Base-by-base conservation (phyloP, 1,284 basidiomycete genomes). In the Austroboletus olivaceoglutinosus region DNA sequence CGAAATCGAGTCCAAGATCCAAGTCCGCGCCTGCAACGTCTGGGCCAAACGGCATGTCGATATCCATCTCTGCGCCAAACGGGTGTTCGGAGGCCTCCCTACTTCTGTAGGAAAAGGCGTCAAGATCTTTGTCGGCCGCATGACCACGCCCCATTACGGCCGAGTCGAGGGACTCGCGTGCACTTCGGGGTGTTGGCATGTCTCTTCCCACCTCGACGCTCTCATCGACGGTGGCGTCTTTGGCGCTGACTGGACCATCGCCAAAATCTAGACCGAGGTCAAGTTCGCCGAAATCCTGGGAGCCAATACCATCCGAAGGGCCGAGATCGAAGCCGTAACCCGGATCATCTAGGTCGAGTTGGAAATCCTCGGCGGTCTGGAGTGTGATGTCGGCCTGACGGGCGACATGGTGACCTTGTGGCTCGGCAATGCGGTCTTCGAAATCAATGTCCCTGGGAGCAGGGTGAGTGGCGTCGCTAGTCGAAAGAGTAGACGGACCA, bases 301-400 rank as follows among this genome's bases (percentile, higher is more conserved):
- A 91, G 36, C 90, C 91, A 58, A 94, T 89, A 39, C 90, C 90
- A 56, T 89, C 88, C 0, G 81, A 79, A 8, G 85, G 85, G 4
- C 86, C 89, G 30, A 91, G 76, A 60, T 86, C 86, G 52, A 89
- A 87, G 5, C 74, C 77, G 52, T 75, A 78, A 22, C 69, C 74
- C 7, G 77, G 71, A 54, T 87, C 85, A 50, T 82, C 78, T 30
- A 83, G 65, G 62, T 85, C 84, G 56, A 80, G 70, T 49, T 76
- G 74, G 51, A 87, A 80, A 60, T 89, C 85, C 51, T 86, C 81
- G 0, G 81, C 80, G 33, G 79, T 82, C 39, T 85, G 80, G 27
- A 92, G 84, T 0, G 89, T 92, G 61, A 94, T 93, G 57, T 94
- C 92, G 13, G 89, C 86, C 43, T 83, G 76, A 45, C 87, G 82